Conservation (phyloP, 2,329 filamentous ascomycete genomes). For the Cercospora canescens region DNA sequence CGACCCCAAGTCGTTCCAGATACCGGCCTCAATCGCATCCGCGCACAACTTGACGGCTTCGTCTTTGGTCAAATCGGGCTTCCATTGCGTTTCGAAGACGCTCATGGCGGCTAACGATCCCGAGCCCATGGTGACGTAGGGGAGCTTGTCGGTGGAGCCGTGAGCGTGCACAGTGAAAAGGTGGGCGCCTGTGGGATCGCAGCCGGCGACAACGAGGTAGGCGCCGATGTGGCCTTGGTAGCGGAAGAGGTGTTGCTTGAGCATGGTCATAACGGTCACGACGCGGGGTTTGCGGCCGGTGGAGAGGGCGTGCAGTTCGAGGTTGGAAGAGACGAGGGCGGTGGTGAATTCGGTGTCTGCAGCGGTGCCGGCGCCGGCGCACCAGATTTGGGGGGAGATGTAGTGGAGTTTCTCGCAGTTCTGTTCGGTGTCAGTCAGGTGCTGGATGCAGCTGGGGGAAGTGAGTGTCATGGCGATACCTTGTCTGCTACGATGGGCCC, state of each 20-base stretch:
- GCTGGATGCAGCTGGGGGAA: background rate
- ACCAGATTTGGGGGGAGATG: constrained; percentile 99
- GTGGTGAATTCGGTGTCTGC: constrained; percentile 99
- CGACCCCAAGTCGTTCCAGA: constrained; percentile 97
- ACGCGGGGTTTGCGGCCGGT: constrained; percentile 96
- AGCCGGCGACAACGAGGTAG: constrained; percentile 94
- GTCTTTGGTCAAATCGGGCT: constrained; percentile 71
- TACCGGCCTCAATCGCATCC: constrained; percentile 91
- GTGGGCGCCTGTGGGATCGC: constrained; percentile 91
- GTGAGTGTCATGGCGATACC: constrained; percentile 43
- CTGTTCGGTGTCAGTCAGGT: constrained; percentile 38
- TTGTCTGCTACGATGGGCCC: constrained; percentile 99
- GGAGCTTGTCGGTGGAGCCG: constrained; percentile 96
- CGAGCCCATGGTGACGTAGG: constrained; percentile 98
- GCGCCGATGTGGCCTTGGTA: constrained; percentile 98
- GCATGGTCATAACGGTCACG: constrained; percentile 98
- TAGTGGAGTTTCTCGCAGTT: constrained; percentile 99
- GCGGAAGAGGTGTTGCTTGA: constrained; percentile 98
- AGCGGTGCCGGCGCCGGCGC: constrained; percentile 93
- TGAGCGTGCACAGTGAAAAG: constrained; percentile 99
- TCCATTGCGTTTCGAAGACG: constrained; percentile 96
- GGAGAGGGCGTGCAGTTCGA: constrained; percentile 94
- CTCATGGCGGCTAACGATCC: constrained; percentile 96
- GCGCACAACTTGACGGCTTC: constrained; percentile 80
- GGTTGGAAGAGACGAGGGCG: constrained; percentile 95